A percentile compares a stretch with the other conserved stretches of the same genome.
phyloP scores from a whole-genome alignment of 1,284 basidiomycete genomes.

The Rhodotorula sp. region DNA sequence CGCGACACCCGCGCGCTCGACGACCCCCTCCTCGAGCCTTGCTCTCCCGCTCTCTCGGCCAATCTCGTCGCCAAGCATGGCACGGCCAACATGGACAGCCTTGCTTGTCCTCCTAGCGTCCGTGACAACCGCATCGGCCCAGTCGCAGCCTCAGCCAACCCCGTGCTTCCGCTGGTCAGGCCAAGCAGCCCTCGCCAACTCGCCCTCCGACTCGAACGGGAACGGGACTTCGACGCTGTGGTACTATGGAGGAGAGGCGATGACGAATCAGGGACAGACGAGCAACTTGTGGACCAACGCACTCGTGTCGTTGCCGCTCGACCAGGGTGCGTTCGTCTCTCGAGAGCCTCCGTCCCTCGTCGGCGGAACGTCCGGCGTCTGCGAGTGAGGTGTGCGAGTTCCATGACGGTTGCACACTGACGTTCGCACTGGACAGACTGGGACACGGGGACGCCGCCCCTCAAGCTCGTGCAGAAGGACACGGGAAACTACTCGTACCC shows the following conservation, averaged over 20 bases:
- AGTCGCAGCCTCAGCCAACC: slow-evolving; percentile 21
- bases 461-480: slow-evolving; percentile 39
- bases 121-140: background rate
- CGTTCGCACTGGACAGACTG: slow-evolving; percentile 22
- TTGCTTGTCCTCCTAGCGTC: background rate
- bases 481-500: slow-evolving; percentile 39
- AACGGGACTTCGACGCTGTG: slow-evolving; percentile 26
- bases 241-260: slow-evolving; percentile 42
- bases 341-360: background rate
- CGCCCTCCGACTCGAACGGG: background rate
- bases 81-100: background rate
- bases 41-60: too few relatives aligned
- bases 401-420: too few relatives aligned
- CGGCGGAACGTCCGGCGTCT: too few relatives aligned
- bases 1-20: too few relatives aligned
- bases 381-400: too few relatives aligned
- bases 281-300: slow-evolving; percentile 44
- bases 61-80: too few relatives aligned
- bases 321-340: slow-evolving; percentile 8
- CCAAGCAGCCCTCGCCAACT: slow-evolving; percentile 28
- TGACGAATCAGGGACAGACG: slow-evolving; percentile 25
- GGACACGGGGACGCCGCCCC: slow-evolving; percentile 39
- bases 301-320: slow-evolving; percentile 39
- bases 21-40: too few relatives aligned
- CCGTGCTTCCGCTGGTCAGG: slow-evolving; percentile 30